Conservation (phyloP, 2,329 filamentous ascomycete genomes). For the Thelonectria olida region DNA sequence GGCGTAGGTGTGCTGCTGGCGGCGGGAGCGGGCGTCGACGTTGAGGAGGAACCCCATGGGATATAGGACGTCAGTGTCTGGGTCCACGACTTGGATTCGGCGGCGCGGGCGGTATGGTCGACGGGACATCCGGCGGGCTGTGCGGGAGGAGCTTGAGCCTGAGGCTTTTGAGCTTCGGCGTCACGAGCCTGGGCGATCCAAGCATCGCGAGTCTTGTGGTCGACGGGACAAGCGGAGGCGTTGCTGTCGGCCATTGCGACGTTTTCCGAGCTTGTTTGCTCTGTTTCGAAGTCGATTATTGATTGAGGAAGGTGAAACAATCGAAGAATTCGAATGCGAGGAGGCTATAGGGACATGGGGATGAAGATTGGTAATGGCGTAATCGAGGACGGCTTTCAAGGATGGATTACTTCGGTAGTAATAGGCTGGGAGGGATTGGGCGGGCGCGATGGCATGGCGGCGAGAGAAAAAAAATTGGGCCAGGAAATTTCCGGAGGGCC, state of each 20-base stretch:
- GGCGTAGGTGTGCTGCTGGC: slow-evolving; percentile 11
- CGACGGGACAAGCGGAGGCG: slow-evolving; percentile 77
- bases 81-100: slow-evolving; percentile 52
- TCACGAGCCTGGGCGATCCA: slow-evolving; percentile 80
- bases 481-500: slow-evolving; percentile 32
- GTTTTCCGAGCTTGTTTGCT: background rate
- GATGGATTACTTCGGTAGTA: slow-evolving; percentile 26
- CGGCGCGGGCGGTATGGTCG: slow-evolving; percentile 41
- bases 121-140: slow-evolving; percentile 43
- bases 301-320: background rate
- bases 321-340: background rate
- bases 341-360: slow-evolving; percentile 5
- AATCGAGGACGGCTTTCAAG: slow-evolving; percentile 24
- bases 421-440: slow-evolving; percentile 36
- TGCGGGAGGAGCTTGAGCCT: slow-evolving; percentile 32
- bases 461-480: slow-evolving; percentile 28
- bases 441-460: slow-evolving; percentile 11
- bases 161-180: slow-evolving; percentile 51
- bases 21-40: slow-evolving; percentile 30
- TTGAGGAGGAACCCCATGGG: slow-evolving; percentile 49
- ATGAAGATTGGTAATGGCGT: slow-evolving; percentile 25
- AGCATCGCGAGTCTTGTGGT: slow-evolving; percentile 85
- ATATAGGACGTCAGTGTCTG: slow-evolving; percentile 53
- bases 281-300: background rate
- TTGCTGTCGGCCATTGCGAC: slow-evolving; percentile 41